phyloP scores from a whole-genome alignment of 2,329 filamentous ascomycete species.

The Corynespora cassiicola region DNA sequence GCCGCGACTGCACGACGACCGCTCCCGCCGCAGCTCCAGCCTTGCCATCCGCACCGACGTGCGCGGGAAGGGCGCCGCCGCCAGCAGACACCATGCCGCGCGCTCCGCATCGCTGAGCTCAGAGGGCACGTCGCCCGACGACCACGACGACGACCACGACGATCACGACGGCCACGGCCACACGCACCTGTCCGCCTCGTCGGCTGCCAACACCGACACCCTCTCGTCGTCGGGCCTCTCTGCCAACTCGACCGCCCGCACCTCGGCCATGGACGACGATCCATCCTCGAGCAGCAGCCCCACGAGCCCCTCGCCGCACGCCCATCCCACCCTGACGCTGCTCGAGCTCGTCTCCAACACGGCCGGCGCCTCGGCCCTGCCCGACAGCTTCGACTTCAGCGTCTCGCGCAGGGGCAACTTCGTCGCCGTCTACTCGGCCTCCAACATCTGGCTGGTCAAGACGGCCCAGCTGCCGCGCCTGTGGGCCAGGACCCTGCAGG shows the following conservation, averaged over 20 bases:
- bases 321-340: constrained; percentile 40
- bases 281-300: constrained; percentile 20
- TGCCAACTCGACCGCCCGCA: constrained; percentile 41
- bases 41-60: constrained; percentile 25
- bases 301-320: constrained; percentile 29
- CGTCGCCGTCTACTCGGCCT: constrained; percentile 44
- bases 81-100: constrained; percentile 10
- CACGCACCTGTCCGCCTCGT: constrained; percentile 39
- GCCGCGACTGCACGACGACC: constrained; percentile 19
- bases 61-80: constrained; percentile 31
- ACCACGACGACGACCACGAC: no score
- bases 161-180: constrained; percentile 29
- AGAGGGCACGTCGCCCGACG: constrained; percentile 19
- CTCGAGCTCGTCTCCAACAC: constrained; percentile 47
- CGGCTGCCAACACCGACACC: constrained; percentile 31
- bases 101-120: constrained; percentile 31
- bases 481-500: constrained; percentile 44
- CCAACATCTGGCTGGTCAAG: constrained; percentile 47
- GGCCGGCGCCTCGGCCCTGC: constrained; percentile 46
- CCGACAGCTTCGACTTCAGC: constrained; percentile 45
- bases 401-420: constrained; percentile 44
- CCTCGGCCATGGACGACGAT: constrained; percentile 39
- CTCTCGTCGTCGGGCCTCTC: constrained; percentile 35
- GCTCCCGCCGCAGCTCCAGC: no score
- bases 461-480: constrained; percentile 42